Evolutionary conservation across 139 green algal species (phyloP).

Genomic region (Bryopsis sp.): DNA sequence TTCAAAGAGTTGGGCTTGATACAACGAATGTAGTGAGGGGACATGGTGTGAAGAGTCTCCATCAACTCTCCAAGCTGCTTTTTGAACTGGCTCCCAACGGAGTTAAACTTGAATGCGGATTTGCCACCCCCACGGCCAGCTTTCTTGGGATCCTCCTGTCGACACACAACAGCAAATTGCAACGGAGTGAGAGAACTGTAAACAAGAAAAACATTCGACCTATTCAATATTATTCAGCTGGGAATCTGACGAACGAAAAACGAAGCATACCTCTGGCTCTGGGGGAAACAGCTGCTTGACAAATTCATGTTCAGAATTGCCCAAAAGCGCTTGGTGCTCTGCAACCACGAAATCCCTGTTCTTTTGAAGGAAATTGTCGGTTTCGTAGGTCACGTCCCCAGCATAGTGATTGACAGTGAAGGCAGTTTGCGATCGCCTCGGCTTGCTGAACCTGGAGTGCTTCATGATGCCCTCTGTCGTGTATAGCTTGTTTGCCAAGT

Average conservation of each 20-base stretch:
- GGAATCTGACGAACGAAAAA: too few relatives aligned
- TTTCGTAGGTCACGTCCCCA: slow-evolving; percentile 72
- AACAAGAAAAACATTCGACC: too few relatives aligned
- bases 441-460: slow-evolving; percentile 76
- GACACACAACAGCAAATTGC: not conserved
- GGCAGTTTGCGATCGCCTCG: slow-evolving; percentile 65
- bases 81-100: slow-evolving; percentile 89
- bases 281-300: slow-evolving; percentile 56
- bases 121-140: slow-evolving; percentile 6
- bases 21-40: slow-evolving; percentile 99
- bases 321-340: slow-evolving; percentile 90
- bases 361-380: slow-evolving; percentile 66
- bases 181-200: not conserved
- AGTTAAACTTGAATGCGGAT: slow-evolving; percentile 77
- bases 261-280: slow-evolving; percentile 24
- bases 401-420: slow-evolving; percentile 98
- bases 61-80: slow-evolving; percentile 91
- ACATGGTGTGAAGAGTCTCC: slow-evolving; percentile 79
- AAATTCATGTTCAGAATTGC: slow-evolving; percentile 44
- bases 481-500: slow-evolving; percentile 86
- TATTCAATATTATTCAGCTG: too few relatives aligned
- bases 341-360: slow-evolving; percentile 91
- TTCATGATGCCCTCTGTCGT: slow-evolving; percentile 30
- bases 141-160: not conserved
- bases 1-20: slow-evolving; percentile 94